Percentiles rank a stretch among this genome's conserved stretches.
Evolutionary conservation across 2,329 filamentous ascomycete genomes (phyloP).

Genomic region (Fusarium drepaniforme): DNA sequence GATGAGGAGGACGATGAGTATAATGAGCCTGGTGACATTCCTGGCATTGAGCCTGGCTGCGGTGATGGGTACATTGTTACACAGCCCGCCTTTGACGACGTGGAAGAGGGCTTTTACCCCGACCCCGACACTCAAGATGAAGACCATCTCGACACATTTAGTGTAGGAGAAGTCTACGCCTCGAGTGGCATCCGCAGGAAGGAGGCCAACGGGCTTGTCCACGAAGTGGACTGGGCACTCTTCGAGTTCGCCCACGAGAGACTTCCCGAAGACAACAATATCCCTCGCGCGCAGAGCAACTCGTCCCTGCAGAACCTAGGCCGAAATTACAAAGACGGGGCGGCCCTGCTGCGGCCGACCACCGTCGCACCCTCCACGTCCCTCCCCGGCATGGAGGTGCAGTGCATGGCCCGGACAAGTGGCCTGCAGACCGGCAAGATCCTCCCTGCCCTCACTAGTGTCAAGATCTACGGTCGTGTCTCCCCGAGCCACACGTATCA

Average conservation of each 20-base stretch:
- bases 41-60: slow-evolving; percentile 80
- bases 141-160: slow-evolving; percentile 86
- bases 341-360: slow-evolving; percentile 62
- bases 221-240: slow-evolving; percentile 96
- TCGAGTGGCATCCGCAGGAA: slow-evolving; percentile 90
- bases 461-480: slow-evolving; percentile 87
- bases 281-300: slow-evolving; percentile 57
- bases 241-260: slow-evolving; percentile 83
- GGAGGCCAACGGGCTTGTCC: slow-evolving; percentile 76
- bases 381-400: slow-evolving; percentile 82
- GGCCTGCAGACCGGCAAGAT: slow-evolving; percentile 86
- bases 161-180: slow-evolving; percentile 86
- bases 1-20: slow-evolving; percentile 68
- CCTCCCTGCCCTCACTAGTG: slow-evolving; percentile 80
- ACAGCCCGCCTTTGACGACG: slow-evolving; percentile 91
- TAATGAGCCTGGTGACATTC: slow-evolving; percentile 79
- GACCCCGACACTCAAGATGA: slow-evolving; percentile 77
- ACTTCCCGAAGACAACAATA: slow-evolving; percentile 77
- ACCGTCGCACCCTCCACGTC: slow-evolving; percentile 69
- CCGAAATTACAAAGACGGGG: slow-evolving; percentile 38
- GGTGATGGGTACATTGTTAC: slow-evolving; percentile 86
- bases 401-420: slow-evolving; percentile 89
- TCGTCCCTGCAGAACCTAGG: slow-evolving; percentile 21
- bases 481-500: slow-evolving; percentile 82
- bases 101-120: slow-evolving; percentile 86